Evolutionary conservation across 495 filamentous ascomycete genomes (phyloP), one percentile per base, ranked within the genome.

Genomic region (Neurospora pannonica): DNA sequence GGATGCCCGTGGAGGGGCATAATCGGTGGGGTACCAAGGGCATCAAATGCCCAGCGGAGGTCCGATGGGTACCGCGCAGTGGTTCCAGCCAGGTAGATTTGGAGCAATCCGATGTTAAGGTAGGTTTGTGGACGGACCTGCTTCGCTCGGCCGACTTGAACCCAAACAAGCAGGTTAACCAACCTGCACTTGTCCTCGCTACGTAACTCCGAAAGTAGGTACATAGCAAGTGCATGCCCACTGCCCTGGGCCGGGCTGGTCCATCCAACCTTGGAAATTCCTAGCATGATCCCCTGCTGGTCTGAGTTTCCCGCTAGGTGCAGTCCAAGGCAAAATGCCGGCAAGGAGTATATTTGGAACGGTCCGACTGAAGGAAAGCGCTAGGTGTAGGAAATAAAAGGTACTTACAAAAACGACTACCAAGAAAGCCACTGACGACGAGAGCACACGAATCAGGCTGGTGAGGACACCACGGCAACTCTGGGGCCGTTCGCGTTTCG

Each of bases 361-460:
- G 54, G 54, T 67, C 54, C 54, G 54, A 67, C 54, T 67, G 54
- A 62, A 19, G 54, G 54, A 67, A 67, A 67, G 54, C 54, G 28
- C 54, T 19, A 34, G 48, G 5, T 54, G 46, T 31, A 67, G 13
- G 15, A 78, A 67, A 81, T 0, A 4, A 77, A 71, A 78, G 78
- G 40, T 80, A 86, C 86, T 85, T 79, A 88, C 86, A 74, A 87
- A 77, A 70, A 85, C 80, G 38, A 86, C 72, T 42, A 83, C 78
- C 62, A 88, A 74, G 71, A 86, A 78, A 38, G 81, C 80, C 60
- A 84, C 75, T 6, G 85, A 85, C 71, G 79, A 82, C 9, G 54
- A 67, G 8, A 67, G 54, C 67, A 84, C 40, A 67, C 84, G 85
- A 21, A 86, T 67, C 43, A 78, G 46, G 46, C 73, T 74, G 24